These are phyloP conservation scores for Tilletia horrida DNA, from an alignment of 1,284 basidiomycete species.

Conservation along the genomic window DNA sequence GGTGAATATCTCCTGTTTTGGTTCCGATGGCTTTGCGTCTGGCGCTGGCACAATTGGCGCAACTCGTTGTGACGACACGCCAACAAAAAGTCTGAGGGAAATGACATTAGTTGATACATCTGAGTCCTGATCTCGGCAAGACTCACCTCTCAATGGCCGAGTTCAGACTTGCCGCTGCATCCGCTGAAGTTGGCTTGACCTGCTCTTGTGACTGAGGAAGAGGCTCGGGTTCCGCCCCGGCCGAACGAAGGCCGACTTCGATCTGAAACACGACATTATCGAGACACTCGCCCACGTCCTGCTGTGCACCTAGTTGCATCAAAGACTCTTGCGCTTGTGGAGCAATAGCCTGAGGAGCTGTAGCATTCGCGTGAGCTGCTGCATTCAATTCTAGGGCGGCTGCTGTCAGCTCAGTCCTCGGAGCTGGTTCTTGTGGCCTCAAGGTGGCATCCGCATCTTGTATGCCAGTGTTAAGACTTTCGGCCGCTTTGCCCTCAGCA, in stretches of 20 bases:
- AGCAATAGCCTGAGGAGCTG: not conserved
- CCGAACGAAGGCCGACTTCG: constrained; percentile 77
- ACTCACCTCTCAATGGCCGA: constrained; percentile 5
- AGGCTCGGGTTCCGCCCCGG: constrained; percentile 27
- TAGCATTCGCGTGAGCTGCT: not conserved
- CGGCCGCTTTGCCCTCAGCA: not conserved
- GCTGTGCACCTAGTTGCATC: constrained; percentile 72
- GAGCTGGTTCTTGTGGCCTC: too few species aligned
- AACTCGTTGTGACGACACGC: constrained; percentile 45
- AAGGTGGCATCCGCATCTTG: not conserved
- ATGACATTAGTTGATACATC: not conserved
- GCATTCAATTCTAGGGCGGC: not conserved
- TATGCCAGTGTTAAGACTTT: not conserved
- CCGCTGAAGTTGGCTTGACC: not conserved
- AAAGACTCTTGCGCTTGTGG: constrained; percentile 29
- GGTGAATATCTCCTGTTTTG: constrained; percentile 16
- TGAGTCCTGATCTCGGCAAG: not conserved
- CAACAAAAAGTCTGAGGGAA: constrained; percentile 38
- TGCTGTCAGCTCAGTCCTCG: not conserved
- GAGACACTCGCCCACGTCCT: constrained; percentile 97
- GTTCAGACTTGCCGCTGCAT: not conserved
- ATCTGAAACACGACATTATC: constrained; percentile 99
- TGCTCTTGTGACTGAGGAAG: constrained; percentile 8
- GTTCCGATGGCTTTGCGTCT: constrained; percentile 10
- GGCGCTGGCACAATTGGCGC: constrained; percentile 20